Evolutionary conservation across 2,329 filamentous ascomycete species (phyloP), one percentile per base, ranked within the genome.

Genomic region (Aureobasidium sp.): DNA sequence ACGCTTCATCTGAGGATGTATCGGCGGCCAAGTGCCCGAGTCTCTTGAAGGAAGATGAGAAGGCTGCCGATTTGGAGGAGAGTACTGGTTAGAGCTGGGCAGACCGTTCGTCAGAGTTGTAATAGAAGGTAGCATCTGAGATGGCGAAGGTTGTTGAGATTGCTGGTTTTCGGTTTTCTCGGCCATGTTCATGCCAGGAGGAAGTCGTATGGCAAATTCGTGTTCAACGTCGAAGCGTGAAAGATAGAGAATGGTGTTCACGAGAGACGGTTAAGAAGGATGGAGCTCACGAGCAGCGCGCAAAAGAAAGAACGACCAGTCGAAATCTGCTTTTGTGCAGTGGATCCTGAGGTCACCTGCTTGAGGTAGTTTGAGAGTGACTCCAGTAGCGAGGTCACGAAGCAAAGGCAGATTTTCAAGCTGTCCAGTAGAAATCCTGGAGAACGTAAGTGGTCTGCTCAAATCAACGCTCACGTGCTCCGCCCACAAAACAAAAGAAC

Each of bases 1-100:
- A 74, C 72, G 71, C 66, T 74, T 74, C 66, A 70, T 74, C 53
- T 73, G 70, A 46, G 71, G 68, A 63, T 71, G 69, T 23, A 57
- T 46, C n/a, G 53, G 41, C 10, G 71, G 70, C 73, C 73, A 74
- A 42, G 71, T 72, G 44, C 73, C 71, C 62, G 73, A 74, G 64
- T 75, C 72, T 57, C 73, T 68, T 34, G 70, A 69, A 23, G 70
- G 69, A 36, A 73, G 71, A 64, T 64, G 50, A 66, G 63, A 37
- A 70, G 68, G 55, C 67, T 68, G 60, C 66, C 69, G 60, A 72
- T 48, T 62, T 26, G 29, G 48, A 15, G 71, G 17, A 68, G 72
- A 51, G 72, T 72, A 61, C 50, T 68, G 66, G 65, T 68, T 27
- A 63, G 66, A 62, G 34, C 66, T 65, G 34, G 71, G 70, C 57